These are phyloP conservation scores for Phytophthora sojae DNA, from an alignment of 352 stramenopile genomes.

Conservation along the genomic window DNA sequence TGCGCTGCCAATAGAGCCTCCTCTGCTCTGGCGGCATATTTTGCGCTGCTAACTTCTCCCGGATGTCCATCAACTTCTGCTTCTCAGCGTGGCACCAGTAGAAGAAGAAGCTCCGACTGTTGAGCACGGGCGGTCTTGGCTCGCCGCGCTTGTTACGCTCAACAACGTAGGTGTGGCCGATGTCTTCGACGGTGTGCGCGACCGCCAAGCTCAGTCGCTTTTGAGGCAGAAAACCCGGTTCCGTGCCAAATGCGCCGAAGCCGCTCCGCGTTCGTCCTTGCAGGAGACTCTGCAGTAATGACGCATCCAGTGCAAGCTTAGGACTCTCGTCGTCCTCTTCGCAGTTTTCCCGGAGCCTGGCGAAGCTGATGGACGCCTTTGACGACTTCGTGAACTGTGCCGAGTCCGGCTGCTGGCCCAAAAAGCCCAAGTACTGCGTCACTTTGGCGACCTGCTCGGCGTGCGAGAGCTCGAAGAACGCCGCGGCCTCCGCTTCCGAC, in stretches of 20 bases:
- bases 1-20: constrained; percentile 49
- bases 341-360: constrained; percentile 17
- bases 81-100: constrained; percentile 91
- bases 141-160: constrained; percentile 61
- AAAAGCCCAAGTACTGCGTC: constrained; percentile 69
- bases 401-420: constrained; percentile 51
- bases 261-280: constrained; percentile 63
- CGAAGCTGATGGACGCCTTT: constrained; percentile 64
- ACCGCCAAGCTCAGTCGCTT: constrained; percentile 72
- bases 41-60: constrained; percentile 53
- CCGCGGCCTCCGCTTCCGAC: constrained; percentile 43
- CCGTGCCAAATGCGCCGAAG: constrained; percentile 78
- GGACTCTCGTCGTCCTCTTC: neutral
- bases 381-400: constrained; percentile 64
- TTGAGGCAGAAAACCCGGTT: constrained; percentile 66
- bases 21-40: constrained; percentile 15
- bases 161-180: constrained; percentile 75
- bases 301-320: constrained; percentile 6
- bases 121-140: constrained; percentile 59
- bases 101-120: constrained; percentile 87
- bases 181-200: constrained; percentile 55
- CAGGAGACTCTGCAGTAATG: constrained; percentile 47
- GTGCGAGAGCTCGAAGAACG: constrained; percentile 67
- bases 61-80: constrained; percentile 83
- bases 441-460: constrained; percentile 64